Base-by-base conservation (phyloP, 2,329 filamentous ascomycete genomes). In the Sporothrix brunneoviolacea region DNA sequence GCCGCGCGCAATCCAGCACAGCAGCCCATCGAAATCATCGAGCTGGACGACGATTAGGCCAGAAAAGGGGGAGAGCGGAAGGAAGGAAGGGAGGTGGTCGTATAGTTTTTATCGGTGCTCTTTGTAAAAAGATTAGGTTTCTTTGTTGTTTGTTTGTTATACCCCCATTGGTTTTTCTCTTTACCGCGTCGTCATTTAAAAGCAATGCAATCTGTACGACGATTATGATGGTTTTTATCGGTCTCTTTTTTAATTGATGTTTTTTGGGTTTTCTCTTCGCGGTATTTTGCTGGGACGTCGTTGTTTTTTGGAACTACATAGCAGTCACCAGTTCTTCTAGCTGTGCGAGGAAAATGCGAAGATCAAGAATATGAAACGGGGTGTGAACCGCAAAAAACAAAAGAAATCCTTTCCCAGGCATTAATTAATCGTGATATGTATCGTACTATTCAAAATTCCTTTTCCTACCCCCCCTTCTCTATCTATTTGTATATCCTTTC, bases 11-110 rank as follows among this genome's bases (percentile, higher is more conserved):
- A 30, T 13, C 21, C 4, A 2, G 18, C 24, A n/a, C n/a, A n/a
- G 12, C 44, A 37, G 5, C 21, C 37, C 8, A n/a, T 52, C 12
- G 49, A 49, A 4, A 24, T 54, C 4, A 53, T 54, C n/a, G 54
- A 52, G 28, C 27, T 55, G 21, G 54, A 55, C 21, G 51, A 46
- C 8, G 24, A 46, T 16, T 46, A 15, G 32, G n/a, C 12, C 6
- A 5, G n/a, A 9, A 35, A 35, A 35, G 32, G 32, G 13, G 32
- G 32, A 7, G 32, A 16, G 15, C 13, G 6, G 5, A 5, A 5
- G 6, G 24, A 28, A 9, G 24, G 32, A n/a, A n/a, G n/a, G n/a
- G 35, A 7, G 35, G 35, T 37, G 15, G 18, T n/a, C n/a, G n/a
- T n/a, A n/a, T n/a, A n/a, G n/a, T n/a, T n/a, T n/a, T n/a, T n/a